phyloP scores from a whole-genome alignment of 169 alveolate genomes.

The Plasmodium gonderi region DNA sequence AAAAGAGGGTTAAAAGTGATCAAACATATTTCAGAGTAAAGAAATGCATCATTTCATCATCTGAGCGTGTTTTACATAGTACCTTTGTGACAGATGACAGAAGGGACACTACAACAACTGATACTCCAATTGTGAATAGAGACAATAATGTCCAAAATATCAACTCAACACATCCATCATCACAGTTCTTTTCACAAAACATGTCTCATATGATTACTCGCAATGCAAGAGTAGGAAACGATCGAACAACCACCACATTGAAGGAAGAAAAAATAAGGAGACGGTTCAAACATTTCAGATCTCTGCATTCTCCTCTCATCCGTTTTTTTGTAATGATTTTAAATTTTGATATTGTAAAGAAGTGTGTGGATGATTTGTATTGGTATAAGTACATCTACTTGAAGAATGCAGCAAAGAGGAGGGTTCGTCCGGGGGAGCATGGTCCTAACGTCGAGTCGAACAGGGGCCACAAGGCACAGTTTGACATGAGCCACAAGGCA shows the following conservation, averaged over 20 bases:
- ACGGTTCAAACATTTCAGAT: conserved; percentile 19
- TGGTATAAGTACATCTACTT: conserved; percentile 59
- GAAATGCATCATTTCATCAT: background rate
- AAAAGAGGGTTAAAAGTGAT: background rate
- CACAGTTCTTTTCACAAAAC: too few species aligned
- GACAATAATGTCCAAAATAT: background rate
- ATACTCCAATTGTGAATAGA: background rate
- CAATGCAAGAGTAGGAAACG: too few species aligned
- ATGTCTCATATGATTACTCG: too few species aligned
- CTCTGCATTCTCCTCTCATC: conserved; percentile 61
- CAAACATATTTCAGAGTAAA: background rate
- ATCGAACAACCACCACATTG: background rate
- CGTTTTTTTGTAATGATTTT: conserved; percentile 67
- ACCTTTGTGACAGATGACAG: background rate
- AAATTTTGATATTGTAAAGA: conserved; percentile 45
- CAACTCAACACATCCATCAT: too few species aligned
- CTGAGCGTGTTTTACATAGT: background rate
- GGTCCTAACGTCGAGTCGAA: too few species aligned
- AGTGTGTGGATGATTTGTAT: conserved; percentile 42
- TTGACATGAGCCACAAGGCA: too few species aligned
- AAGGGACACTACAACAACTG: background rate
- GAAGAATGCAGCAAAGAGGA: background rate
- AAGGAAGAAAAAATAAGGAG: background rate
- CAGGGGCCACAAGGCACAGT: too few species aligned
- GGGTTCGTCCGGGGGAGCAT: too few species aligned